Conservation (phyloP, 208 protist species). For the Trypanosoma cruzi region DNA sequence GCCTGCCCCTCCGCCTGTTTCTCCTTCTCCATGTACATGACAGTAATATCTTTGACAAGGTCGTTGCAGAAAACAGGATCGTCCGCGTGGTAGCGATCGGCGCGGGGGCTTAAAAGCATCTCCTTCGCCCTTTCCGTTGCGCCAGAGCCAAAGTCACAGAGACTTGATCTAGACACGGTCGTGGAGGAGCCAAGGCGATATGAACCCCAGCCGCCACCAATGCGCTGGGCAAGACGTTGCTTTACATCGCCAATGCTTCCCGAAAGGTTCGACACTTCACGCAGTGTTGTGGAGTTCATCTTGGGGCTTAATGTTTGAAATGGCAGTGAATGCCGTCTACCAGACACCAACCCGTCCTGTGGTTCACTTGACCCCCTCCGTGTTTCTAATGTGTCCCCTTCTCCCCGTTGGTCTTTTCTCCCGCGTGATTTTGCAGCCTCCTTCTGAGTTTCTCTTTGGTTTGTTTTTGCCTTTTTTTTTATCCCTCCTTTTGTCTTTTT, state of each 20-base stretch:
- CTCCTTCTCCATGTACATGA: constrained; percentile 79
- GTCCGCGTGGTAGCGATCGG: constrained; percentile 49
- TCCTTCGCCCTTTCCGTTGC: constrained; percentile 2
- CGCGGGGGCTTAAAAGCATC: constrained; percentile 33
- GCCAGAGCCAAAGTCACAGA: constrained; percentile 22
- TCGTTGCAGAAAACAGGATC: constrained; percentile 77
- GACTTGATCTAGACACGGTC: constrained; percentile 24
- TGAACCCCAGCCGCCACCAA: constrained; percentile 24
- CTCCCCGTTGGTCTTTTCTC: too few relatives aligned
- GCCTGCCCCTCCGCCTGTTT: constrained; percentile 54
- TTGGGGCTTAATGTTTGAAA: neutral
- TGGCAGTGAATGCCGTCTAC: neutral
- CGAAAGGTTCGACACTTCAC: constrained; percentile 63
- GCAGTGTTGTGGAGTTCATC: constrained; percentile 37
- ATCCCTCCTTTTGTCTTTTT: neutral
- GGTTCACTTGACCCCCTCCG: neutral
- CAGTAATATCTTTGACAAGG: constrained; percentile 82
- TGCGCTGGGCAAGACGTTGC: constrained; percentile 49
- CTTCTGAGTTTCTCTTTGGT: too few relatives aligned
- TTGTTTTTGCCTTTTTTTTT: neutral
- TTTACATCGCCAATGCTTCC: constrained; percentile 44
- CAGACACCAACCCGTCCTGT: neutral
- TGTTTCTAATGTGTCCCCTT: neutral
- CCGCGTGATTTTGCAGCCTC: too few relatives aligned
- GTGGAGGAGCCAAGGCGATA: constrained; percentile 32